Evolutionary conservation across 495 filamentous ascomycete genomes (phyloP), one percentile per base, ranked within the genome.

Genomic region (Aspergillus biplanus): DNA sequence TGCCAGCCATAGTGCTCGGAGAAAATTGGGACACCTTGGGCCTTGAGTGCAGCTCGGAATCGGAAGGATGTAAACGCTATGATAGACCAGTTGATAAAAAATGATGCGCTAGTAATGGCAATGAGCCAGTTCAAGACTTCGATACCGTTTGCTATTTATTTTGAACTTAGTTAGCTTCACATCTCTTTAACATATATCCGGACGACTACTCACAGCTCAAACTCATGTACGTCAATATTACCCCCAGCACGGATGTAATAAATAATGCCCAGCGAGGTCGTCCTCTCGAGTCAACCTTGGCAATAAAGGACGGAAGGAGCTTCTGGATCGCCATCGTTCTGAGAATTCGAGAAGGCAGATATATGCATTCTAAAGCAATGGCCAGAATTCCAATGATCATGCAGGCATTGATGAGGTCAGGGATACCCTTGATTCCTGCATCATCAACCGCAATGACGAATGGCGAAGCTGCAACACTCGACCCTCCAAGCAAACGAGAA

Each of bases 1-100:
- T 64, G 16, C 61, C 55, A 64, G n/a, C 47, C 49, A 32, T 64
- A 59, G 3, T 18, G 56, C 2, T 27, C 42, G 8, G 27, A n/a
- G 37, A 64, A 58, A 15, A 64, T 11, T 9, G 55, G 33, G 15
- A 35, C 56, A 16, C 56, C 47, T 18, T 64, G 61, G 3, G 61
- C 61, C n/a, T 58, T 57, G 34, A 64, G 13, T 1, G 61, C 61
- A 5, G 55, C 55, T 0, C 55, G 61, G 61, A 64, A 64, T 1
- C 61, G 61, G n/a, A 58, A 59, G 15, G 56, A 55, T 49, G 62
- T 65, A 33, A 59, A 34, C 32, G 56, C 56, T 50, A 65, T 58
- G 13, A 65, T 65, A n/a, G 62, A 49, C 39, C 57, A 65, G 42
- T 65, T 65, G 62, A 54, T 60, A 49, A 65, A 65, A 39, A 65